phyloP scores from a whole-genome alignment of 2,329 filamentous ascomycete genomes.

The Aureobasidium mangrovei region DNA sequence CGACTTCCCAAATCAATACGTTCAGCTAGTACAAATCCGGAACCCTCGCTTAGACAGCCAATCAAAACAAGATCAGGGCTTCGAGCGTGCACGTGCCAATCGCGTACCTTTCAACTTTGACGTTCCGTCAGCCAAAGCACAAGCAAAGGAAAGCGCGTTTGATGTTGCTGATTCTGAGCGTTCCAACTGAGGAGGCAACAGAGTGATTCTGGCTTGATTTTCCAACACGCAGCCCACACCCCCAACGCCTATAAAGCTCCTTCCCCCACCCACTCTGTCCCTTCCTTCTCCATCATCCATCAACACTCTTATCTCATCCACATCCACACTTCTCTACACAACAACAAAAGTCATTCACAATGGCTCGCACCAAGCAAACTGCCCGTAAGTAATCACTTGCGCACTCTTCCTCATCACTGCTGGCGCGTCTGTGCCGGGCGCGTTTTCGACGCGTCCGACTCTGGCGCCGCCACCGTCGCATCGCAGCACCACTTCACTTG shows the following conservation, averaged over 20 bases:
- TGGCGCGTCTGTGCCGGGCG: constrained; percentile 14
- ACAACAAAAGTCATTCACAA: constrained; percentile 27
- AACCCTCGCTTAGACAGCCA: constrained; percentile 2
- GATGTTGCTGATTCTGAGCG: constrained; percentile 11
- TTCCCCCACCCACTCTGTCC: constrained; percentile 18
- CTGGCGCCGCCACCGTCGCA: constrained; percentile 13
- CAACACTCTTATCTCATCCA: constrained; percentile 18
- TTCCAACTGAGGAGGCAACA: neutral
- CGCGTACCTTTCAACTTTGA: neutral
- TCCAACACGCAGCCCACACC: constrained; percentile 14
- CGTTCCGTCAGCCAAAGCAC: constrained; percentile 1
- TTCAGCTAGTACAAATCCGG: neutral
- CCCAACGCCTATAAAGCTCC: constrained; percentile 18
- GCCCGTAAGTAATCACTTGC: constrained; percentile 39
- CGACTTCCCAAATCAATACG: neutral
- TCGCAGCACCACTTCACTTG: constrained; percentile 12
- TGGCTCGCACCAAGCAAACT: constrained; percentile 50
- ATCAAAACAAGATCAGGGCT: neutral
- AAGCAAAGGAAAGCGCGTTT: neutral
- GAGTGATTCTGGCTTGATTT: constrained; percentile 14
- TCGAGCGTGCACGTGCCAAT: neutral
- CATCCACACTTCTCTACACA: constrained; percentile 22
- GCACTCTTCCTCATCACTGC: constrained; percentile 17
- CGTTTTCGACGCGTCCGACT: constrained; percentile 13
- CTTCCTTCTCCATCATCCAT: constrained; percentile 16